phyloP scores from a whole-genome alignment of 805 yeast genomes.

The Sungouiella blattae region DNA sequence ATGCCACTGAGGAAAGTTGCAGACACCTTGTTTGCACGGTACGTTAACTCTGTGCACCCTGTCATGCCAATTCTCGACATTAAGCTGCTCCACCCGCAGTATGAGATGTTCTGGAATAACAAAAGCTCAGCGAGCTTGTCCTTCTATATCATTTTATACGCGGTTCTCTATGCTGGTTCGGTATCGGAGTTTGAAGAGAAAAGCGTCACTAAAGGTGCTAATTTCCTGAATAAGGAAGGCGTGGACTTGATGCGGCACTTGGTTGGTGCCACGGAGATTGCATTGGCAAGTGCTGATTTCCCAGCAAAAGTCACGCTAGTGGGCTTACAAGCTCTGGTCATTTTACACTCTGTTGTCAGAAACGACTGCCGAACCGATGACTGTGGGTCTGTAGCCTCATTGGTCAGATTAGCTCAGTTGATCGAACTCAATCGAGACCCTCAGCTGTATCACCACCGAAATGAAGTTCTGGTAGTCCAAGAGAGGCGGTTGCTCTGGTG shows the following conservation, averaged over 20 bases:
- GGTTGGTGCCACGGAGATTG: constrained; percentile 12
- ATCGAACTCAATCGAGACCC: constrained; percentile 13
- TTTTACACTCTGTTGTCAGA: constrained; percentile 6
- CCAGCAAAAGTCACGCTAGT: constrained; percentile 8
- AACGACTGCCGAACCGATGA: constrained; percentile 7
- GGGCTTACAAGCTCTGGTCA: constrained; percentile 9
- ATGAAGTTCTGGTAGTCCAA: constrained; percentile 4
- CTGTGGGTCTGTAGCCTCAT: constrained; percentile 11
- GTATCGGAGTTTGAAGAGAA: constrained; percentile 12
- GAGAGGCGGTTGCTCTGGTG: constrained; percentile 12
- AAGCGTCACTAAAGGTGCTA: no score
- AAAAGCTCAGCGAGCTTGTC: constrained; percentile 3
- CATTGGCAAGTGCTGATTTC: constrained; percentile 10
- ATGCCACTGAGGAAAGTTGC: constrained; percentile 8
- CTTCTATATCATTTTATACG: constrained; percentile 7
- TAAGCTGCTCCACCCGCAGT: constrained; percentile 5
- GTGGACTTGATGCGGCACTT: constrained; percentile 8
- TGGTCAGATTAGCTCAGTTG: constrained; percentile 10
- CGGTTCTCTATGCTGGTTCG: constrained; percentile 13
- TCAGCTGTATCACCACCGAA: constrained; percentile 4
- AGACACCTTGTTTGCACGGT: constrained; percentile 10
- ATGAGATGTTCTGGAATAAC: constrained; percentile 10
- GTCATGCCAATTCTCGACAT: constrained; percentile 11
- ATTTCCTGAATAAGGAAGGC: constrained; percentile 3
- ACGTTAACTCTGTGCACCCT: constrained; percentile 10